Percentiles rank a stretch among this genome's conserved stretches.
These are phyloP conservation scores for Gamarada debralockiae DNA, from an alignment of 495 filamentous ascomycete species.

Conservation along the genomic window DNA sequence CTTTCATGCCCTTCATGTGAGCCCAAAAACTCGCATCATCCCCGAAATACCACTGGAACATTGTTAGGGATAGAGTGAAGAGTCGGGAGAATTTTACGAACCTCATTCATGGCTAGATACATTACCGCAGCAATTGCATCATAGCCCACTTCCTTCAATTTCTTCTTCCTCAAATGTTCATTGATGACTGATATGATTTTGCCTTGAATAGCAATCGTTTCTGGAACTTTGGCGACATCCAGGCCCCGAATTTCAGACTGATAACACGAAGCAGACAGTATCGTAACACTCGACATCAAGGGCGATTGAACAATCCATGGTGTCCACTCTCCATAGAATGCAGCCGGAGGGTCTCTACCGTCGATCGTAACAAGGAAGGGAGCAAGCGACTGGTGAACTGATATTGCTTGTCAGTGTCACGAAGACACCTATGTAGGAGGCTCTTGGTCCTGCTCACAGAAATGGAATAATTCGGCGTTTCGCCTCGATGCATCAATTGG, in stretches of 20 bases:
- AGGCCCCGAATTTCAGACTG: conserved; percentile 7
- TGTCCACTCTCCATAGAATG: conserved; percentile 9
- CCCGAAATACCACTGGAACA: too few species aligned
- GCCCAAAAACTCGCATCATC: too few species aligned
- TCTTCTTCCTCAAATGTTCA: too few species aligned
- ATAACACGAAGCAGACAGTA: conserved; percentile 14
- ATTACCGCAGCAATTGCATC: too few species aligned
- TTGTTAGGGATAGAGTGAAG: too few species aligned
- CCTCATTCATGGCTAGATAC: too few species aligned
- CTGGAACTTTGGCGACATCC: conserved; percentile 8
- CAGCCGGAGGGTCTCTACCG: conserved; percentile 2
- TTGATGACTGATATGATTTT: conserved; percentile 29
- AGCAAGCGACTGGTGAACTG: conserved; percentile 7
- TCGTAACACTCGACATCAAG: conserved; percentile 4
- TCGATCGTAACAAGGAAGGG: conserved; percentile 17
- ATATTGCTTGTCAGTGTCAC: conserved; percentile 7
- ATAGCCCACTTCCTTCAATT: too few species aligned
- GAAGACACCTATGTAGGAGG: not conserved
- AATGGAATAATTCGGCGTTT: conserved; percentile 20
- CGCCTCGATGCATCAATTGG: conserved; percentile 14
- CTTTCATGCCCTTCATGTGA: too few species aligned
- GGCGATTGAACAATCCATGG: conserved; percentile 19
- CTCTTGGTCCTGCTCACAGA: conserved; percentile 10
- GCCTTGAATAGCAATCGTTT: conserved; percentile 5
- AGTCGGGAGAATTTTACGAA: too few species aligned